phyloP scores from a whole-genome alignment of 2,329 filamentous ascomycete species.

The Aspergillus versicolor region DNA sequence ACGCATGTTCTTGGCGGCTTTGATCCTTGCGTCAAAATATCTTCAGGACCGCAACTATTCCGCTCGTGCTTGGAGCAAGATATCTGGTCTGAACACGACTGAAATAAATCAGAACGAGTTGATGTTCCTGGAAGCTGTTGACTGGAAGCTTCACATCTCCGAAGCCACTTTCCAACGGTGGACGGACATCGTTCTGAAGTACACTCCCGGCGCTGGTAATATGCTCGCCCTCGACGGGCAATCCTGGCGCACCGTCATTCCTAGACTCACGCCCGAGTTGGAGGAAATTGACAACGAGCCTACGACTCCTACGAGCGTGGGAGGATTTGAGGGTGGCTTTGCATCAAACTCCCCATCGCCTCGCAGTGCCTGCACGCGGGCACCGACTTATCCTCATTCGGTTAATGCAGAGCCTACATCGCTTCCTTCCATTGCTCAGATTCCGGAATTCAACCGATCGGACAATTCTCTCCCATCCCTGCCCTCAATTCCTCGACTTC shows the following conservation, averaged over 20 bases:
- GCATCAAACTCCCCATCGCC: conserved; percentile 32
- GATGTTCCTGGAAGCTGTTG: conserved; percentile 82
- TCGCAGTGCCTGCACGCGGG: conserved; percentile 16
- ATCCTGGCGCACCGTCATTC: conserved; percentile 51
- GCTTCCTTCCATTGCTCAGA: conserved; percentile 36
- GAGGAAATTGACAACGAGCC: conserved; percentile 47
- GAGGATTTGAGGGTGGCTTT: conserved; percentile 25
- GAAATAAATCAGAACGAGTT: conserved; percentile 98
- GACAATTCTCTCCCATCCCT: conserved; percentile 45
- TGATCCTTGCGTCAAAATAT: conserved; percentile 97
- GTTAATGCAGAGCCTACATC: conserved; percentile 26
- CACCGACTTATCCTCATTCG: conserved; percentile 8
- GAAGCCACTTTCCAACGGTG: conserved; percentile 87
- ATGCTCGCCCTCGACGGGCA: conserved; percentile 36
- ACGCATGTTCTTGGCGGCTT: conserved; percentile 92
- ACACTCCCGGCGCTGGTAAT: conserved; percentile 62
- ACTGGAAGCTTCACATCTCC: conserved; percentile 93
- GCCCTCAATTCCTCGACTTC: conserved; percentile 55
- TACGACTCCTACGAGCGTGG: conserved; percentile 28
- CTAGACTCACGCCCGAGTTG: conserved; percentile 57
- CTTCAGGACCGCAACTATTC: conserved; percentile 98
- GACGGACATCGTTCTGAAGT: conserved; percentile 87
- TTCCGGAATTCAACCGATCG: conserved; percentile 50
- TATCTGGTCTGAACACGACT: conserved; percentile 86
- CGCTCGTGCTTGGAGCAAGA: conserved; percentile 97